Conservation (phyloP, 2,329 filamentous ascomycete species). For the Aureobasidium lini region DNA sequence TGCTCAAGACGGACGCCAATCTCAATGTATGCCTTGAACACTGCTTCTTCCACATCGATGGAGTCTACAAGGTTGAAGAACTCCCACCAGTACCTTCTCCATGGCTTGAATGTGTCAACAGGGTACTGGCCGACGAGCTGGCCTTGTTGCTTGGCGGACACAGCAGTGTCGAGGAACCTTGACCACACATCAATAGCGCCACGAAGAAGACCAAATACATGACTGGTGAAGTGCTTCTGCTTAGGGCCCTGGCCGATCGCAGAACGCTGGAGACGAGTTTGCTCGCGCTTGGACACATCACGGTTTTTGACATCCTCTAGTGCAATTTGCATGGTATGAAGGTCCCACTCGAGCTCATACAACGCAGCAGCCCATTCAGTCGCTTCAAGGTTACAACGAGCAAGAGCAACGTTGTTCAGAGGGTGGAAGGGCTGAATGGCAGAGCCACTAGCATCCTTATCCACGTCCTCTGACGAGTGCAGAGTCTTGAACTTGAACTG, state of each 20-base stretch:
- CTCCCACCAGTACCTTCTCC: slow-evolving; percentile 41
- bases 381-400: slow-evolving; percentile 22
- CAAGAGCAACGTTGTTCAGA: slow-evolving; percentile 37
- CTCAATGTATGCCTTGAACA: slow-evolving; percentile 47
- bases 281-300: slow-evolving; percentile 12
- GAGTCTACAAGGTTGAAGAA: slow-evolving; percentile 37
- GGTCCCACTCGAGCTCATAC: slow-evolving; percentile 15
- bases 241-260: slow-evolving; percentile 17
- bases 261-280: slow-evolving; percentile 19
- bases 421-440: slow-evolving; percentile 36
- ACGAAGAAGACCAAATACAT: slow-evolving; percentile 2
- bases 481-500: not conserved
- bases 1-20: slow-evolving; percentile 20
- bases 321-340: slow-evolving; percentile 15
- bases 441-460: slow-evolving; percentile 24
- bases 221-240: slow-evolving; percentile 12
- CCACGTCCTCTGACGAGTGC: not conserved
- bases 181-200: not conserved
- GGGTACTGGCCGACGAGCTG: not conserved
- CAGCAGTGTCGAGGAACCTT: not conserved
- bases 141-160: not conserved
- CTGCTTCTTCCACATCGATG: slow-evolving; percentile 42
- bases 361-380: slow-evolving; percentile 7
- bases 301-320: slow-evolving; percentile 3
- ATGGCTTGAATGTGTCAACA: slow-evolving; percentile 19